Base-by-base conservation (phyloP, 2,329 filamentous ascomycete species). In the Penicillium sp. region DNA sequence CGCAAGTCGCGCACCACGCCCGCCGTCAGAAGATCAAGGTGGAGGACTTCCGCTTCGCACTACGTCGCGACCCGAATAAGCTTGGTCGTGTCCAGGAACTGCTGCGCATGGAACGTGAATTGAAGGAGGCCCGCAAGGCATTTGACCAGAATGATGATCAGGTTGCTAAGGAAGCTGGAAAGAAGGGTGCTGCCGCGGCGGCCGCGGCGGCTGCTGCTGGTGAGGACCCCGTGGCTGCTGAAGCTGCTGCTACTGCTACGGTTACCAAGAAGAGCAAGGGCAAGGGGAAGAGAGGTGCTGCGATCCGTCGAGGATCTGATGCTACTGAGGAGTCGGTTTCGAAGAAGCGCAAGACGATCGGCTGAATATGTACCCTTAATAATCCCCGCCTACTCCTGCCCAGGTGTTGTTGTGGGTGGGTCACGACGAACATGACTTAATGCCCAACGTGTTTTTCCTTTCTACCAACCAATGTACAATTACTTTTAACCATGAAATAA, bases 1-100 rank as follows among this genome's bases (percentile, higher is more conserved):
- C 89, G 4, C 82, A 87, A 39, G 84, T 85, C 46, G 93, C 93
- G 0, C 83, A 87, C 67, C 88, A 95, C 69, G 83, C 87, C 2
- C 85, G 89, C 0, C 86, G 93, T 2, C 88, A 95, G 63, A 98
- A 98, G 73, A 89, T 98, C 72, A 98, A 98, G 69, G 87, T 95
- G 63, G 91, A 96, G 64, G 93, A 98, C 70, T 95, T 98, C 73
- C 89, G 94, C 64, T 98, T 95, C 70, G 88, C 89, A 34, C 81
- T 97, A 59, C 81, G 93, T 29, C 82, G 86, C 56, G 94, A 97
- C 63, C 84, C 87, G 8, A 76, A 80, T 52, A 94, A 95, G 66
- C 76, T 97, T 38, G 93, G 93, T 43, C 83, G 91, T 62, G 89
- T 97, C 48, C 83, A 88, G 66, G 89, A 95, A 72, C 81, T 95